These are phyloP conservation scores for Glebionis coronaria DNA, from an alignment of 129 eudicot species.

Conservation along the genomic window DNA sequence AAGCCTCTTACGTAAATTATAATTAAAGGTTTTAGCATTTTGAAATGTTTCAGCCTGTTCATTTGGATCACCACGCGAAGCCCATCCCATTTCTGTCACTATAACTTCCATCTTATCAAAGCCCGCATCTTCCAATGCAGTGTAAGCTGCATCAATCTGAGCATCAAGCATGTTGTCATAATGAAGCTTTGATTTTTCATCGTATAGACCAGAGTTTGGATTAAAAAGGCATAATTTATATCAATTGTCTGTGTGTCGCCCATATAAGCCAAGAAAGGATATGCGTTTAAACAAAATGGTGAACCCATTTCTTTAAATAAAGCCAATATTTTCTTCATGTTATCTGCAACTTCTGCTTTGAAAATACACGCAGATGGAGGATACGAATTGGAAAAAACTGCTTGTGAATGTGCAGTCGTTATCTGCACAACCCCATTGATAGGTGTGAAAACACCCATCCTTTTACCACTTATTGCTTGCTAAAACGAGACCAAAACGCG, in stretches of 20 bases:
- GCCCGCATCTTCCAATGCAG: slow-evolving; percentile 82
- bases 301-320: slow-evolving; percentile 73
- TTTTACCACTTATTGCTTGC: no score
- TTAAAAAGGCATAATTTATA: slow-evolving; percentile 82
- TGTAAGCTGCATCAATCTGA: slow-evolving; percentile 89
- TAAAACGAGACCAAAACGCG: no score
- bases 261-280: slow-evolving; percentile 87
- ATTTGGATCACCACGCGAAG: slow-evolving; percentile 78
- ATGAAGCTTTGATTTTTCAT: slow-evolving; percentile 60
- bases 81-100: slow-evolving; percentile 97
- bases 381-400: slow-evolving; percentile 67
- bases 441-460: no score
- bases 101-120: slow-evolving; percentile 82
- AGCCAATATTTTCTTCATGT: slow-evolving; percentile 76
- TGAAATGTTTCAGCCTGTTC: slow-evolving; percentile 71
- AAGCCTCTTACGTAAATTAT: slow-evolving; percentile 75
- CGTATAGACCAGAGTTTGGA: slow-evolving; percentile 53
- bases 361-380: slow-evolving; percentile 86
- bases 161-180: slow-evolving; percentile 98
- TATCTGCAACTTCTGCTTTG: slow-evolving; percentile 45
- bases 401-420: slow-evolving; percentile 77
- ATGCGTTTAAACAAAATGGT: slow-evolving; percentile 92
- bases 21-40: slow-evolving; percentile 83
- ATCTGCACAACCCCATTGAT: no score
- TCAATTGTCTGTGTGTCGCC: slow-evolving; percentile 63